These are phyloP conservation scores for Plasmopara viticola DNA, from an alignment of 352 stramenopile species.

Conservation along the genomic window DNA sequence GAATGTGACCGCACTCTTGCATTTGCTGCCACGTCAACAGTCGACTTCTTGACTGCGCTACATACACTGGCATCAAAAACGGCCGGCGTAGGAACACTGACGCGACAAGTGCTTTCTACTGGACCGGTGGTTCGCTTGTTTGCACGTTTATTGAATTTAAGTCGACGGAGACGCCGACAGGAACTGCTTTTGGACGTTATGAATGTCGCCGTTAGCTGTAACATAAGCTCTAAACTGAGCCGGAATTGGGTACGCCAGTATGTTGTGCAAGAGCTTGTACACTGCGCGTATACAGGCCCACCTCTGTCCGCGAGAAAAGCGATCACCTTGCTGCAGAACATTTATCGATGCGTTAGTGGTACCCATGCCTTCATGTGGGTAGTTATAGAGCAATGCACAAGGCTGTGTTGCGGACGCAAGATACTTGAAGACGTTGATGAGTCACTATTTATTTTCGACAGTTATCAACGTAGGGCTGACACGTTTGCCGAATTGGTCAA, in stretches of 20 bases:
- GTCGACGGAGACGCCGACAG: constrained; percentile 21
- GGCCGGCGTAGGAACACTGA: constrained; percentile 30
- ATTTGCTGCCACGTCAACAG: constrained; percentile 8
- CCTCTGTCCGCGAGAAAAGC: constrained; percentile 17
- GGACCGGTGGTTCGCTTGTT: constrained; percentile 29
- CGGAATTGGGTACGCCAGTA: constrained; percentile 39
- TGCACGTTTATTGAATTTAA: constrained; percentile 20
- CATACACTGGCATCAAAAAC: constrained; percentile 20
- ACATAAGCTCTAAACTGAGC: constrained; percentile 10
- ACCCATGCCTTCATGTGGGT: constrained; percentile 34
- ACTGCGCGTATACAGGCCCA: constrained; percentile 30
- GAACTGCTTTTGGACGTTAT: constrained; percentile 36
- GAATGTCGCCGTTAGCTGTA: constrained; percentile 22
- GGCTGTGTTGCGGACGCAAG: constrained; percentile 48
- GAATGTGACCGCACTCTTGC: constrained; percentile 20
- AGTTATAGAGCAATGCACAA: constrained; percentile 52
- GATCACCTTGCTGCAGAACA: constrained; percentile 29
- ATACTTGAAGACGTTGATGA: constrained; percentile 1
- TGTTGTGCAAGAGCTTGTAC: constrained; percentile 39
- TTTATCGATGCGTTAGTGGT: constrained; percentile 16
- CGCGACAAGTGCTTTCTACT: constrained; percentile 36
- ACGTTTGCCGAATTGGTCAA: constrained; percentile 46
- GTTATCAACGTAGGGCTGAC: constrained; percentile 24
- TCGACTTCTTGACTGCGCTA: constrained; percentile 20
- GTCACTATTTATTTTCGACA: constrained; percentile 1